Base-by-base conservation (phyloP, 1,284 basidiomycete species). In the Ganoderma meredithae region DNA sequence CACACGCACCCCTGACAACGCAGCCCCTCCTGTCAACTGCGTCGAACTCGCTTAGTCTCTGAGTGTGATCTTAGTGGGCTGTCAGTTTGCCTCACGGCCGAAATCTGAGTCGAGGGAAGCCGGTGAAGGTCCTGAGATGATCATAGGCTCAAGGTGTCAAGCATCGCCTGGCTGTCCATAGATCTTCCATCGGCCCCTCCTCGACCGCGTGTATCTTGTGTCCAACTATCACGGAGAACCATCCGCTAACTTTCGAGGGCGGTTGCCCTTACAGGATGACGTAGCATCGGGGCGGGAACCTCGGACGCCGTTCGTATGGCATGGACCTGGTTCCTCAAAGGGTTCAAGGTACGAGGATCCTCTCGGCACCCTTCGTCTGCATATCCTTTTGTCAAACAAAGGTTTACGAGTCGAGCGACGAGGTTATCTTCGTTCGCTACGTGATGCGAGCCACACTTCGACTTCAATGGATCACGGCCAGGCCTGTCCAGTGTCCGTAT, bases 211-310 rank as follows among this genome's bases (percentile, higher is more conserved):
- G 58, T n/a, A 22, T 39, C 58, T 58, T 56, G 55, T 64, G 62
- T 68, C 66, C 22, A 52, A 25, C 67, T 66, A 62, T 64, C 67
- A 61, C 53, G 47, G 59, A 66, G 65, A 40, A 44, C 64, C 60
- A 68, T 68, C 64, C 67, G 69, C 69, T 60, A 68, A 41, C 44
- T 27, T 62, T 43, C 59, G 63, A 53, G 44, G 47, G 13, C 40
- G 12, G 55, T 31, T 59, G 56, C 44, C 19, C 52, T 47, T 41
- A 44, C 39, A 36, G 36, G 65, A 71, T 71, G 70, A 71, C 70
- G 70, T 69, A 71, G 65, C 39, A 10, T 58, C 19, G 31, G 55
- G 55, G 55, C 55, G 36, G 19, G 17, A 39, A 58, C 9, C 36
- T 36, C 36, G 33, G 55, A 36, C 31, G n/a, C 55, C 27, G 55